Conservation (phyloP, 106 monocot species). For the Dioscorea alata region DNA sequence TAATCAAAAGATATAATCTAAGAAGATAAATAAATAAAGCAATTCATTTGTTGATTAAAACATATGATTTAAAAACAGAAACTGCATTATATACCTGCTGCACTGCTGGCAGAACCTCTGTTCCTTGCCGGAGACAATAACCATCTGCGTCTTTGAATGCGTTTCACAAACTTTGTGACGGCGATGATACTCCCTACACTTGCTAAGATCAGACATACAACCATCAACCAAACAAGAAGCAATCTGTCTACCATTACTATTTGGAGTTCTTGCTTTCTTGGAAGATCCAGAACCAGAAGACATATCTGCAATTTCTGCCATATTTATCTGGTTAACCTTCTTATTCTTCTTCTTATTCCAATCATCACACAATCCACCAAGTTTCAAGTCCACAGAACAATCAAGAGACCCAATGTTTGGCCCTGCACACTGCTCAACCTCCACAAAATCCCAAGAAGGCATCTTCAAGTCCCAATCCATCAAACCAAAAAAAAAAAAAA, state of each 20-base stretch:
- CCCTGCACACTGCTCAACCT: constrained; percentile 33
- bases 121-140: constrained; percentile 48
- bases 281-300: constrained; percentile 19
- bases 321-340: too few species aligned
- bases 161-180: constrained; percentile 71
- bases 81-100: constrained; percentile 31
- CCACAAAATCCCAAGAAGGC: constrained; percentile 53
- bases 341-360: too few species aligned
- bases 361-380: constrained; percentile 25
- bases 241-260: constrained; percentile 18
- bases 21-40: too few species aligned
- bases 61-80: too few species aligned
- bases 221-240: constrained; percentile 55
- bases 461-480: constrained; percentile 79
- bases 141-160: constrained; percentile 70
- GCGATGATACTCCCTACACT: constrained; percentile 59
- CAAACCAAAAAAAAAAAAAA: constrained; percentile 10
- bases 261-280: constrained; percentile 26
- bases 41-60: too few species aligned
- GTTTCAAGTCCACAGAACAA: constrained; percentile 43
- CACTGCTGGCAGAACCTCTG: constrained; percentile 84
- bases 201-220: constrained; percentile 54
- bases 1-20: too few species aligned
- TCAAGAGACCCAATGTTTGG: constrained; percentile 24
- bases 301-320: constrained; percentile 23